Conservation (phyloP, 1,139 yeast genomes). For the Protomyces gravidus region DNA sequence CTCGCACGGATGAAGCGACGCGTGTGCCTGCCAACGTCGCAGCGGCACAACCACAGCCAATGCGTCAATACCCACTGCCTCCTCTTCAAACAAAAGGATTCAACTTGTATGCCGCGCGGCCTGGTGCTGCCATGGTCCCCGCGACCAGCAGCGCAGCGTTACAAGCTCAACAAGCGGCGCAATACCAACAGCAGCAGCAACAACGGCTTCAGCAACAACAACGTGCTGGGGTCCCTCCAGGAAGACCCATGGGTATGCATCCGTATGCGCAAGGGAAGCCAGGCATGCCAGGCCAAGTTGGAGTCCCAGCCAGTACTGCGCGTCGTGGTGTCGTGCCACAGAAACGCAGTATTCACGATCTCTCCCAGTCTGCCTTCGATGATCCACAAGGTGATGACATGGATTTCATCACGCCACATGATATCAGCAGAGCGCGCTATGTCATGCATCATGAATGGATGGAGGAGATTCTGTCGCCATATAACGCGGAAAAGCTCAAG, state of each 20-base stretch:
- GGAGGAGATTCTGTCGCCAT: constrained; percentile 40
- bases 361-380: constrained; percentile 13
- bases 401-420: constrained; percentile 44
- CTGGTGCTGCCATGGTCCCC: constrained; percentile 21
- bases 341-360: constrained; percentile 6
- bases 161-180: constrained; percentile 18
- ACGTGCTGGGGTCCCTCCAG: constrained; percentile 14
- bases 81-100: constrained; percentile 22
- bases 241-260: background rate
- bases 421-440: constrained; percentile 45
- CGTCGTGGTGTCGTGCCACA: constrained; percentile 8
- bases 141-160: background rate
- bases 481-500: background rate
- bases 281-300: background rate
- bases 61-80: constrained; percentile 30
- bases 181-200: constrained; percentile 18
- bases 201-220: constrained; percentile 14
- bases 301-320: background rate
- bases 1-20: constrained; percentile 22
- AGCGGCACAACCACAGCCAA: constrained; percentile 30
- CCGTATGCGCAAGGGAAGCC: background rate
- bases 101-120: constrained; percentile 12
- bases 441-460: constrained; percentile 48
- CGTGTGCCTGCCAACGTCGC: constrained; percentile 26
- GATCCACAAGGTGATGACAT: constrained; percentile 42